Conservation (phyloP, 768 basidiomycete genomes). For the Phaffia australis region DNA sequence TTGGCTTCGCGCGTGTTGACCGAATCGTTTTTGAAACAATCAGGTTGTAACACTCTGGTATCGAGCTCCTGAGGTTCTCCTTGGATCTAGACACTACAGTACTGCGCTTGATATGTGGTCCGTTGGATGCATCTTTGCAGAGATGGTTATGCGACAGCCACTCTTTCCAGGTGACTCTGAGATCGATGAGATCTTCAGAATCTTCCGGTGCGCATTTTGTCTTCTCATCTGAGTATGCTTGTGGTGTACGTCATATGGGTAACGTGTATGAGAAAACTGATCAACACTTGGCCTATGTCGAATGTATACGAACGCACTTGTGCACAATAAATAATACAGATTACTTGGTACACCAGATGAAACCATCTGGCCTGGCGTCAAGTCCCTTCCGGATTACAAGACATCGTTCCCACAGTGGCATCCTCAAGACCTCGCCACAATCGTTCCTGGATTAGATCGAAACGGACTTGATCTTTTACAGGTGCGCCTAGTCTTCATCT, state of each 20-base stretch:
- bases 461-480: conserved; percentile 69
- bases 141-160: conserved; percentile 88
- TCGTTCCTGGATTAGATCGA: conserved; percentile 63
- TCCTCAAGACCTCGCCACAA: conserved; percentile 53
- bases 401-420: conserved; percentile 93
- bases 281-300: background rate
- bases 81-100: conserved; percentile 90
- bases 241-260: background rate
- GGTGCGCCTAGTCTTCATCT: conserved; percentile 40
- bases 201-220: conserved; percentile 63
- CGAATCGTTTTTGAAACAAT: background rate
- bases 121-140: conserved; percentile 95
- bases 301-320: background rate
- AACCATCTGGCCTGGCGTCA: conserved; percentile 81
- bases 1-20: background rate
- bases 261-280: too few species aligned
- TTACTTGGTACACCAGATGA: conserved; percentile 90
- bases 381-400: conserved; percentile 84
- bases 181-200: conserved; percentile 99
- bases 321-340: conserved; percentile 42
- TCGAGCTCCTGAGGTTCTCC: conserved; percentile 90
- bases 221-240: background rate
- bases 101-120: conserved; percentile 99
- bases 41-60: conserved; percentile 99
- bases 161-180: conserved; percentile 98